These are phyloP conservation scores for Pythium apleroticum DNA, from an alignment of 352 stramenopile species.

Conservation along the genomic window DNA sequence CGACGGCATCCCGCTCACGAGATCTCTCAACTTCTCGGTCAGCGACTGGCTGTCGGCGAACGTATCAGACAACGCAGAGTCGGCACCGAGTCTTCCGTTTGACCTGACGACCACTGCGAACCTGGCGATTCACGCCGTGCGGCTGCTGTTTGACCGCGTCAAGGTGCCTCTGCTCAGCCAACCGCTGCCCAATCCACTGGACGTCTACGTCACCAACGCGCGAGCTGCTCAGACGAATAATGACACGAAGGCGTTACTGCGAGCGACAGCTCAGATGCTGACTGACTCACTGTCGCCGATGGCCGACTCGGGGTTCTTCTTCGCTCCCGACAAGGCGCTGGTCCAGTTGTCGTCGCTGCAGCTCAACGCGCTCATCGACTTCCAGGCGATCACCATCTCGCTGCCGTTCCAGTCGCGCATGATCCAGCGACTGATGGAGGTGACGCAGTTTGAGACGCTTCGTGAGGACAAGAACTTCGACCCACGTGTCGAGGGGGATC, in stretches of 20 bases:
- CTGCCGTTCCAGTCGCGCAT: conserved; percentile 15
- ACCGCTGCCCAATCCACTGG: conserved; percentile 9
- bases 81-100: conserved; percentile 4
- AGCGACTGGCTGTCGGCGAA: conserved; percentile 12
- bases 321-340: background rate
- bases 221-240: background rate
- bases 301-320: conserved; percentile 19
- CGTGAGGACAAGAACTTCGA: conserved; percentile 11
- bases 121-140: conserved; percentile 22
- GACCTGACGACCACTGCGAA: conserved; percentile 19
- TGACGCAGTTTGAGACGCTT: conserved; percentile 17
- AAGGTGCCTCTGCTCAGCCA: conserved; percentile 14
- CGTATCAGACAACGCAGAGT: background rate
- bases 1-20: background rate
- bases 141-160: conserved; percentile 8
- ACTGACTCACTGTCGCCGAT: conserved; percentile 11
- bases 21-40: conserved; percentile 19
- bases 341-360: conserved; percentile 19
- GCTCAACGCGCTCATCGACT: background rate
- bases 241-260: conserved; percentile 7
- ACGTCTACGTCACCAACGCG: conserved; percentile 1
- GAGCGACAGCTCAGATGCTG: conserved; percentile 9
- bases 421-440: conserved; percentile 5
- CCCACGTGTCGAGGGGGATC: background rate
- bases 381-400: conserved; percentile 21